Conservation (phyloP, 2,329 filamentous ascomycete species). For the Stemphylium lycopersici region DNA sequence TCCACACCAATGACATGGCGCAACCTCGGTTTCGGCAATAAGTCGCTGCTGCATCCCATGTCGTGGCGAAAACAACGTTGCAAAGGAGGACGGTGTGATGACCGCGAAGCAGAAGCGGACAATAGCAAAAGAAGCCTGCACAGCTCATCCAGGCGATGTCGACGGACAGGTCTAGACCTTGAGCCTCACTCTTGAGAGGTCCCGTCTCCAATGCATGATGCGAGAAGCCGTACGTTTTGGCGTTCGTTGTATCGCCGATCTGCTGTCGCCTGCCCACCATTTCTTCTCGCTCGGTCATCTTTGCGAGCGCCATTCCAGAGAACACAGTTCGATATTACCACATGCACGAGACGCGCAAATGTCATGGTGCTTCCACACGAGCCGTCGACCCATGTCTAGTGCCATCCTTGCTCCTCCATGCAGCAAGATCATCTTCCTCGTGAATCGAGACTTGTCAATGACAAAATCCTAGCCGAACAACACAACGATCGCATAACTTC, state of each 20-base stretch:
- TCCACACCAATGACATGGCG: conserved; percentile 16
- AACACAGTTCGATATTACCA: conserved; percentile 15
- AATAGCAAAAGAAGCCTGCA: conserved; percentile 11
- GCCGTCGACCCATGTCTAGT: conserved; percentile 1
- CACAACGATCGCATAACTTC: conserved; percentile 28
- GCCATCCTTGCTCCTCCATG: conserved; percentile 9
- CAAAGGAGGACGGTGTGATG: conserved; percentile 13
- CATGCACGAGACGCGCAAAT: conserved; percentile 11
- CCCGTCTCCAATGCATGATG: conserved; percentile 30
- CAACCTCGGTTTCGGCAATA: conserved; percentile 3
- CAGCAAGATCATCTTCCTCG: conserved; percentile 23
- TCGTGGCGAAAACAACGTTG: conserved; percentile 27
- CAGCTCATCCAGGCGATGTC: conserved; percentile 20
- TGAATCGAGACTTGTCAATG: conserved; percentile 10
- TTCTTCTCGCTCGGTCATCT: conserved; percentile 13
- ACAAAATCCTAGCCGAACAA: conserved; percentile 35
- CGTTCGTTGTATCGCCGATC: conserved; percentile 4
- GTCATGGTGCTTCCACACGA: conserved; percentile 26
- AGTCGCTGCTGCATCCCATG: conserved; percentile 17
- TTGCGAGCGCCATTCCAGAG: conserved; percentile 18
- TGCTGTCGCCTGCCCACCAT: conserved; percentile 20
- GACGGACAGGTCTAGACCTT: conserved; percentile 50
- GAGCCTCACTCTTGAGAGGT: conserved; percentile 51
- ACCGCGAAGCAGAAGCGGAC: conserved; percentile 19
- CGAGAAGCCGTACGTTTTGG: conserved; percentile 12